phyloP scores from a whole-genome alignment of 2,329 filamentous ascomycete species.

The Aspergillus proliferans region DNA sequence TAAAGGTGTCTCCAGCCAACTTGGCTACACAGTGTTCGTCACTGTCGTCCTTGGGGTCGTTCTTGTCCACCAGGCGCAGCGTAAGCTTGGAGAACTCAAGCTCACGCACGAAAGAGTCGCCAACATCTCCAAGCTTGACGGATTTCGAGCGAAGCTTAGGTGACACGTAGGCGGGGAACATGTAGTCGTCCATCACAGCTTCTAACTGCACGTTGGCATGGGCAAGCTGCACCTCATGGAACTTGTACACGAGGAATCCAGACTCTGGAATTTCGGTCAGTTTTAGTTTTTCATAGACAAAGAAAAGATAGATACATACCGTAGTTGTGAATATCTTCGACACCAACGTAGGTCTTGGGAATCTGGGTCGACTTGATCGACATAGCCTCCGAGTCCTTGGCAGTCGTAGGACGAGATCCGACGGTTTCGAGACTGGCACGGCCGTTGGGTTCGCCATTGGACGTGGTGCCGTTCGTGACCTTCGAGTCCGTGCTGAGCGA shows the following conservation, averaged over 20 bases:
- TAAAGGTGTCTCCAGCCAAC: conserved; percentile 74
- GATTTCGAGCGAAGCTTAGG: conserved; percentile 64
- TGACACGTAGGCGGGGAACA: conserved; percentile 81
- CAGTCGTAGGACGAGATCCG: conserved; percentile 31
- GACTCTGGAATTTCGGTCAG: conserved; percentile 55
- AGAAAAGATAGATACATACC: conserved; percentile 40
- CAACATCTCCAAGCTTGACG: conserved; percentile 78
- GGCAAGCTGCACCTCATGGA: conserved; percentile 81
- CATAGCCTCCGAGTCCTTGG: conserved; percentile 42
- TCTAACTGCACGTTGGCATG: conserved; percentile 72
- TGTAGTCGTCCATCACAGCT: conserved; percentile 88
- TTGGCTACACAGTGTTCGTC: conserved; percentile 74
- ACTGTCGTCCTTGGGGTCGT: conserved; percentile 61
- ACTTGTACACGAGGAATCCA: conserved; percentile 87
- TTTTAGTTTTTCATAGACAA: conserved; percentile 20
- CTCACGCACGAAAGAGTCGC: conserved; percentile 92
- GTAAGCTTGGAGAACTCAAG: conserved; percentile 95
- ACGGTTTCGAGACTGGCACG: conserved; percentile 27
- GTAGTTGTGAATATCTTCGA: conserved; percentile 75
- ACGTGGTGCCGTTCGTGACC: conserved; percentile 8
- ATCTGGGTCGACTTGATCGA: conserved; percentile 43
- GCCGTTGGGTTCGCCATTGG: conserved; percentile 28
- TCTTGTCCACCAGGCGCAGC: conserved; percentile 74
- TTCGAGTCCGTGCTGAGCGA: conserved; percentile 25
- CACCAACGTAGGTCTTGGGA: conserved; percentile 70